Conservation (phyloP, 768 basidiomycete species). For the Roridomyces roridus region DNA sequence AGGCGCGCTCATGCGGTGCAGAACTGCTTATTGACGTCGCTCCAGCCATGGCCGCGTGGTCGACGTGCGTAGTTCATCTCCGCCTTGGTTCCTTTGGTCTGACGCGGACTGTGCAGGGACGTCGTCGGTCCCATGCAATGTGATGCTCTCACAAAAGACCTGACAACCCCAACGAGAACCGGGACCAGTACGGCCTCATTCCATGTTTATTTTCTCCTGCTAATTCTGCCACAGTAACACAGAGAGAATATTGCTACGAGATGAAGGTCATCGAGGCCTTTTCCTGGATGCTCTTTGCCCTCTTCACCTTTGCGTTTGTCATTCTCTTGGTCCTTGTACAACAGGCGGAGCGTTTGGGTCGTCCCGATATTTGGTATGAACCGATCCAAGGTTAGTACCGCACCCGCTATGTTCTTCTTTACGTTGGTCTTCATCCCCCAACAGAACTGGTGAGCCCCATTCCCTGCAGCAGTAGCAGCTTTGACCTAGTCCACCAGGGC, state of each 20-base stretch:
- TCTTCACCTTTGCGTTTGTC: slow-evolving; percentile 54
- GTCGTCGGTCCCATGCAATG: slow-evolving; percentile 72
- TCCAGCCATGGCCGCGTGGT: slow-evolving; percentile 78
- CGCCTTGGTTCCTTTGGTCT: slow-evolving; percentile 1
- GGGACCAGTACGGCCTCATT: slow-evolving; percentile 51
- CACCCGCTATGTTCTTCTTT: slow-evolving; percentile 4
- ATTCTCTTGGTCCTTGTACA: slow-evolving; percentile 63
- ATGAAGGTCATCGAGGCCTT: slow-evolving; percentile 83
- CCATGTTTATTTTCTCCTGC: neutral
- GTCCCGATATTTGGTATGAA: slow-evolving; percentile 60
- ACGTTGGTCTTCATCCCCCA: slow-evolving; percentile 20
- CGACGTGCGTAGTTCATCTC: slow-evolving; percentile 52
- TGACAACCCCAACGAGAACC: slow-evolving; percentile 52
- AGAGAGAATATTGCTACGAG: slow-evolving; percentile 69
- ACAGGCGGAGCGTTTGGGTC: slow-evolving; percentile 60
- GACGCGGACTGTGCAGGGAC: slow-evolving; percentile 57
- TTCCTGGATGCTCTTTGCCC: slow-evolving; percentile 75
- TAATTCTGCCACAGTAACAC: slow-evolving; percentile 51
- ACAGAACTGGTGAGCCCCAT: slow-evolving; percentile 51
- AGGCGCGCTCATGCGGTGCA: slow-evolving; percentile 30
- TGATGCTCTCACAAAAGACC: slow-evolving; percentile 51
- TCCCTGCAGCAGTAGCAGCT: no score
- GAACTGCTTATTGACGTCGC: slow-evolving; percentile 3
- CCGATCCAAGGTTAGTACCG: slow-evolving; percentile 52
- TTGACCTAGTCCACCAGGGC: slow-evolving; percentile 41